A percentile compares a stretch with the other conserved stretches of the same genome.
These are phyloP conservation scores for Herpetomonas samuelpessoai DNA, from an alignment of 208 protist species.

Conservation along the genomic window DNA sequence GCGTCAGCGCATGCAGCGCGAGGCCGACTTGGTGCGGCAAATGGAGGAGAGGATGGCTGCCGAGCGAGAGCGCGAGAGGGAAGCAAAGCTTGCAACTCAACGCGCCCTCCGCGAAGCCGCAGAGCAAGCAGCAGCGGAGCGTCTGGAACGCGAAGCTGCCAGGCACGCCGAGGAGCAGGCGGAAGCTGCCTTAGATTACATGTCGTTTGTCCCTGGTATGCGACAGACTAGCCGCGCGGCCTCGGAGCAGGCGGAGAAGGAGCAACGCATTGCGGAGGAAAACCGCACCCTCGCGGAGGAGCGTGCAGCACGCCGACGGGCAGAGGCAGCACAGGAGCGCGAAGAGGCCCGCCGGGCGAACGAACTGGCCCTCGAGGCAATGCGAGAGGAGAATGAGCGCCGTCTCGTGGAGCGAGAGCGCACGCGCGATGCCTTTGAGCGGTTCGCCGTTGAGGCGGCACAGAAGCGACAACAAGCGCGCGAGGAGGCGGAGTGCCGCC, in stretches of 20 bases:
- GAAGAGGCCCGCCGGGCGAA: neutral
- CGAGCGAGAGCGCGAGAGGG: slow-evolving; percentile 4
- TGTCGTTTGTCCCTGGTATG: neutral
- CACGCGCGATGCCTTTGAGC: neutral
- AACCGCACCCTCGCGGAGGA: neutral
- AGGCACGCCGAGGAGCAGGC: neutral
- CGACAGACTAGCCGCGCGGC: neutral
- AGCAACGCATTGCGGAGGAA: slow-evolving; percentile 4
- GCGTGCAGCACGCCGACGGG: slow-evolving; percentile 1
- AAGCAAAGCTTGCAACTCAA: slow-evolving; percentile 8
- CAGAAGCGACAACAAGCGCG: neutral
- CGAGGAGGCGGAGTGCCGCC: neutral
- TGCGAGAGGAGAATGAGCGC: slow-evolving; percentile 1
- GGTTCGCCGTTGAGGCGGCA: neutral
- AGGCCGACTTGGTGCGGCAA: slow-evolving; percentile 3
- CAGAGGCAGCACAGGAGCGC: neutral
- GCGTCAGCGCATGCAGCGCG: slow-evolving; percentile 6
- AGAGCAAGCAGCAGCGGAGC: neutral
- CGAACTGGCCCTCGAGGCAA: slow-evolving; percentile 3
- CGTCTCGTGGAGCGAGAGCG: neutral
- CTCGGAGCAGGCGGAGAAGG: neutral
- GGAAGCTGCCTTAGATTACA: neutral
- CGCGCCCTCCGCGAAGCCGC: slow-evolving; percentile 10
- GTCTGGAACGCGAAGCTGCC: neutral
- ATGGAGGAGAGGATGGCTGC: slow-evolving; percentile 7